Evolutionary conservation across 2,329 filamentous ascomycete genomes (phyloP).

Genomic region (Mycogone perniciosa): DNA sequence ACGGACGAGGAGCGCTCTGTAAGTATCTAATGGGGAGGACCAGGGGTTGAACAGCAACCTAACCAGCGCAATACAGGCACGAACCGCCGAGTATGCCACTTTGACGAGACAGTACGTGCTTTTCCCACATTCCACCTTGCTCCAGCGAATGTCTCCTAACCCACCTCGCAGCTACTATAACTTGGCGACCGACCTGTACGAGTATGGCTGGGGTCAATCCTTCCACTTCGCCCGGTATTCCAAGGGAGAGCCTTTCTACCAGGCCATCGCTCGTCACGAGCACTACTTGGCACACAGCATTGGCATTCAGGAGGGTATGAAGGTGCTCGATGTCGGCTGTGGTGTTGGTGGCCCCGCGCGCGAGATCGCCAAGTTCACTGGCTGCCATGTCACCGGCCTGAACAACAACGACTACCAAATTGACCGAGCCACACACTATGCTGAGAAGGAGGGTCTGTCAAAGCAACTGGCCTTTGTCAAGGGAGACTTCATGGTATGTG

Average conservation of each 20-base stretch:
- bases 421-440: slow-evolving; percentile 75
- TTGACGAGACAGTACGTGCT: slow-evolving; percentile 79
- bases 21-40: not conserved
- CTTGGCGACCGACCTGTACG: slow-evolving; percentile 83
- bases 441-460: slow-evolving; percentile 67
- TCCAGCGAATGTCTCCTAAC: not conserved
- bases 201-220: slow-evolving; percentile 86
- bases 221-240: slow-evolving; percentile 97
- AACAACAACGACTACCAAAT: slow-evolving; percentile 99
- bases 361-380: slow-evolving; percentile 89
- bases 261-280: slow-evolving; percentile 88
- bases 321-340: slow-evolving; percentile 89
- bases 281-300: slow-evolving; percentile 89
- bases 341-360: slow-evolving; percentile 91
- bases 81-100: slow-evolving; percentile 84
- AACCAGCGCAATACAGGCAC: slow-evolving; percentile 46
- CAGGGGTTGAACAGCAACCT: slow-evolving; percentile 62
- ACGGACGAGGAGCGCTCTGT: slow-evolving; percentile 12
- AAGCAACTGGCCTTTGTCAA: slow-evolving; percentile 77
- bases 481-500: slow-evolving; percentile 76
- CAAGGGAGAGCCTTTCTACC: slow-evolving; percentile 73
- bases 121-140: not conserved
- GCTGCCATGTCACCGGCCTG: slow-evolving; percentile 75
- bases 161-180: slow-evolving; percentile 68
- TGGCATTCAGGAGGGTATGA: slow-evolving; percentile 71